Percentiles rank a stretch among this genome's conserved stretches.
phyloP scores from a whole-genome alignment of 208 protist species.

The Borovskyia barvae region DNA sequence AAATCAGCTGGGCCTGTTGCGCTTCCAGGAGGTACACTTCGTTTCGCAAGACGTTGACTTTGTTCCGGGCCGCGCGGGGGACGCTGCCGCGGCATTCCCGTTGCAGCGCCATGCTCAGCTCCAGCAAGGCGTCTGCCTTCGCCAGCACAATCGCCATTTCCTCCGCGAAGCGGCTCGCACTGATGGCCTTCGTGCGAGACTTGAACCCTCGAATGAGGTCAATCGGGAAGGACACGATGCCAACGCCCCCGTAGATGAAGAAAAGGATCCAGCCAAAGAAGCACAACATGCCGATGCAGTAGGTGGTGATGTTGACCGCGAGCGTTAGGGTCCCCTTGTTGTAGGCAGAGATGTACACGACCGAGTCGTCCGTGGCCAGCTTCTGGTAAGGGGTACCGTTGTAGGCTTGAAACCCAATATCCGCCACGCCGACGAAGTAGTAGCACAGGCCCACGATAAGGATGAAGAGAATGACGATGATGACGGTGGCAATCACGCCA shows the following conservation, averaged over 20 bases:
- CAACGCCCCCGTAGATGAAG: slow-evolving; percentile 92
- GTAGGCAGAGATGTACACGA: slow-evolving; percentile 17
- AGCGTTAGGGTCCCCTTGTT: slow-evolving; percentile 31
- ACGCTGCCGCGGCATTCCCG: slow-evolving; percentile 33
- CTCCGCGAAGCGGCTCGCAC: slow-evolving; percentile 44
- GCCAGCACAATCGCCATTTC: slow-evolving; percentile 80
- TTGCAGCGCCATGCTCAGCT: slow-evolving; percentile 52
- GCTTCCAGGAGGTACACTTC: slow-evolving; percentile 88
- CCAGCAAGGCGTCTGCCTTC: slow-evolving; percentile 76
- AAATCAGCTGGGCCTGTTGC: slow-evolving; percentile 79
- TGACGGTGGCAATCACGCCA: slow-evolving; percentile 69
- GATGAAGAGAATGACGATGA: slow-evolving; percentile 55
- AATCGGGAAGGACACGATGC: slow-evolving; percentile 89
- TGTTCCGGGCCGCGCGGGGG: slow-evolving; percentile 41
- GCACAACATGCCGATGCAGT: slow-evolving; percentile 76
- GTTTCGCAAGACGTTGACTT: slow-evolving; percentile 75
- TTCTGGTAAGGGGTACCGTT: slow-evolving; percentile 29
- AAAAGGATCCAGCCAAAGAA: slow-evolving; percentile 90
- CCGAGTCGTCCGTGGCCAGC: not conserved
- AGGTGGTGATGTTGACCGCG: slow-evolving; percentile 68
- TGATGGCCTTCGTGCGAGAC: slow-evolving; percentile 58
- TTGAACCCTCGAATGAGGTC: slow-evolving; percentile 40
- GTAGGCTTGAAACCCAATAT: slow-evolving; percentile 45
- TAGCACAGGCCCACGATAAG: slow-evolving; percentile 61
- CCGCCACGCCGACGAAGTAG: slow-evolving; percentile 42